phyloP scores from a whole-genome alignment of 352 stramenopile species.

The Globisporangium middletonii region DNA sequence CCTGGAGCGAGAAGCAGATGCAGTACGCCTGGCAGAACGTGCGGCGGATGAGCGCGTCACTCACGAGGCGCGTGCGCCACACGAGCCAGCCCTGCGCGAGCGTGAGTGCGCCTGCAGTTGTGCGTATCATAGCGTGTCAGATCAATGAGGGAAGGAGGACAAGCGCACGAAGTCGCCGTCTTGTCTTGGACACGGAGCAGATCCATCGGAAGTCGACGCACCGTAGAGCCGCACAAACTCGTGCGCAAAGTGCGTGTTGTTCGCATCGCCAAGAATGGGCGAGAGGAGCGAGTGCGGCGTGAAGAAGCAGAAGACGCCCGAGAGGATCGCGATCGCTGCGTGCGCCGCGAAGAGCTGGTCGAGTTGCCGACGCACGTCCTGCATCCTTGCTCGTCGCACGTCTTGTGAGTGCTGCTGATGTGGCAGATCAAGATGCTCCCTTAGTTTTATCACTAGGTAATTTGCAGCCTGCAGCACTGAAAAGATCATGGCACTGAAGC shows the following conservation, averaged over 20 bases:
- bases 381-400: slow-evolving; percentile 19
- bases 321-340: slow-evolving; percentile 60
- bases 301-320: slow-evolving; percentile 64
- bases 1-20: slow-evolving; percentile 81
- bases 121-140: too few relatives aligned
- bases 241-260: slow-evolving; percentile 80
- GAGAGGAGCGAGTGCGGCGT: slow-evolving; percentile 79
- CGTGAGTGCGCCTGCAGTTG: slow-evolving; percentile 52
- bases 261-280: slow-evolving; percentile 62
- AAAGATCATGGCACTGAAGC: neutral
- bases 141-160: neutral
- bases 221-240: slow-evolving; percentile 86
- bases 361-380: slow-evolving; percentile 67
- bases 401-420: neutral
- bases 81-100: slow-evolving; percentile 83
- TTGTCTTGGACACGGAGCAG: neutral
- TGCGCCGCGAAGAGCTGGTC: slow-evolving; percentile 78
- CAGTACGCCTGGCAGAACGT: slow-evolving; percentile 88
- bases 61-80: slow-evolving; percentile 81
- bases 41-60: slow-evolving; percentile 73
- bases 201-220: slow-evolving; percentile 9
- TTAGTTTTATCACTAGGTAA: neutral
- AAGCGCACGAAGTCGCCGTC: too few relatives aligned
- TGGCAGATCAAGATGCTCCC: neutral
- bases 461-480: too few relatives aligned